Evolutionary conservation across 2,329 filamentous ascomycete species (phyloP), one percentile per base, ranked within the genome.

Genomic region (Fusarium caatingaense): DNA sequence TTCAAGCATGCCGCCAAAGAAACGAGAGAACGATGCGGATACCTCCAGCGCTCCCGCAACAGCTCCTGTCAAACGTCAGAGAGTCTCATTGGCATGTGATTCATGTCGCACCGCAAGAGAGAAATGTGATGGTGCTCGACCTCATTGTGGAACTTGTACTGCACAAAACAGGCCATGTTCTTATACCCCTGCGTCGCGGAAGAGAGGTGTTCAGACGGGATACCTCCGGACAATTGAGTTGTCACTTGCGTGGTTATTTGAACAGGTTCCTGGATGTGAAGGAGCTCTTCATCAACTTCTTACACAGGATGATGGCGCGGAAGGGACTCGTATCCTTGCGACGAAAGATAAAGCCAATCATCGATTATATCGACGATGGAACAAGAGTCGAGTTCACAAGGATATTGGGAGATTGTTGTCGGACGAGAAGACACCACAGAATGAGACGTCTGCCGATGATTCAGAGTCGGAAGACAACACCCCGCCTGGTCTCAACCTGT

Each of bases 191-290:
- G 89, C 88, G 56, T 89, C 91, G 10, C 93, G 93, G 79, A 93
- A 93, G 78, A 85, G 92, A 68, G 92, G 92, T 6, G 88, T 94
- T 13, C 92, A 92, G 72, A 92, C 92, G n/a, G 92, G 92, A 18
- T 93, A 94, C 75, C 90, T 94, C 57, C 87, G 91, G 34, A 91
- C 91, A 0, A 82, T 94, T 20, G 92, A 94, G 78, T 79, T 92
- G 45, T 86, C 90, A 12, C 83, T 92, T 57, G 90, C 89, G 15
- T 89, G 89, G 83, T 80, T 92, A 2, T 90, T 93, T 64, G 85
- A 88, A 63, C 86, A 87, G 57, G 85, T 89, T 37, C 84, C 87
- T 16, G 87, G 85, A 12, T 85, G 84, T 49, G 90, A 92, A 77
- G 82, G 84, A 54, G 83, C 85, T 16, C 83, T 92, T 25, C 84